Base-by-base conservation (phyloP, 306 rosid species). In the Prinsepia uniflora region DNA sequence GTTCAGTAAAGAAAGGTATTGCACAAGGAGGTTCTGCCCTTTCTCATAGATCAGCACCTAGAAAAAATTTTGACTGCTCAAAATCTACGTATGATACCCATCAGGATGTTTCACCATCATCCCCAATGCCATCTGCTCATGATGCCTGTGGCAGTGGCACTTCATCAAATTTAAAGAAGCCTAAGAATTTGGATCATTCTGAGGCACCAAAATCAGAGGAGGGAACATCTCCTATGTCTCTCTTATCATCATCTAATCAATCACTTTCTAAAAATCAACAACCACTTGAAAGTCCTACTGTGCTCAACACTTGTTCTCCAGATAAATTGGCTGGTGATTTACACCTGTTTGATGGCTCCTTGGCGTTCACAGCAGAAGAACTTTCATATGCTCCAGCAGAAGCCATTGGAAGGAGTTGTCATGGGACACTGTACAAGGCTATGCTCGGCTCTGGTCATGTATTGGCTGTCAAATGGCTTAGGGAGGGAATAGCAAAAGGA, bases 401-500 rank as follows among this genome's bases (percentile, higher is more conserved):
- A 88, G 77, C 81, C 78, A 75, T 86, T 41, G 89, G 89, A 22
- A 86, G 84, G 74, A 91, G 96, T 76, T 91, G 96, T 76, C 97
- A 91, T 66, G 97, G 97, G 66, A 85, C 85, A 56, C 81, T 86
- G 47, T 91, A 86, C 71, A 91, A 86, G 80, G 92, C 96, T 44
- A 80, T 86, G 60, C 92, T 91, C 10, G 78, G 79, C 40, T 83
- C 97, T 13, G 96, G 90, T 71, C 88, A 79, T 72, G 65, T 72
- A 56, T 71, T 91, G 83, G 89, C 89, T 58, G 86, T 88, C 70
- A 91, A 88, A 78, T 86, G 92, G 90, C 79, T 91, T 65, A 79
- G 80, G 80, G 90, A 91, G 72, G 92, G 90, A 81, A 91, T 83
- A 77, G 84, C 88, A n/a, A 88, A 91, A 84, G 92, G 88, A 6